phyloP scores from a whole-genome alignment of 2,329 filamentous ascomycete species.

The Podosphaera leucotricha region DNA sequence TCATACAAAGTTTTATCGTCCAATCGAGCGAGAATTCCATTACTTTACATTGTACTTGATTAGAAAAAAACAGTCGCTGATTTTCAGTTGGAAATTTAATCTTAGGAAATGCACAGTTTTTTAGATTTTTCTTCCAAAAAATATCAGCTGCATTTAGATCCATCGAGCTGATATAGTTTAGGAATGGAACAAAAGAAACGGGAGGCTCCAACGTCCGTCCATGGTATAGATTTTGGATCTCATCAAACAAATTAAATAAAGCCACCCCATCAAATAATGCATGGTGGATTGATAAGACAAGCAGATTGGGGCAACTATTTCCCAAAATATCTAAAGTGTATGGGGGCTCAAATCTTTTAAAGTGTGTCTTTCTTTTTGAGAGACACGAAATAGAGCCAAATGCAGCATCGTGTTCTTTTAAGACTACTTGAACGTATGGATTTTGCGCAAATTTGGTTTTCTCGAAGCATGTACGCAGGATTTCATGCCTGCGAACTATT shows the following conservation, averaged over 20 bases:
- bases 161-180: conserved; percentile 30
- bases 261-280: conserved; percentile 71
- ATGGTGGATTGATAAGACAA: conserved; percentile 35
- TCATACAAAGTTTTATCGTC: conserved; percentile 26
- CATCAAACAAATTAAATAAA: conserved; percentile 42
- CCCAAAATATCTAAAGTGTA: conserved; percentile 9
- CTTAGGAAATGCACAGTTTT: conserved; percentile 21
- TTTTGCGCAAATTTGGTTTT: conserved; percentile 33
- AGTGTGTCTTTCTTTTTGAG: neutral
- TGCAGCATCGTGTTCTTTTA: conserved; percentile 21
- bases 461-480: conserved; percentile 55
- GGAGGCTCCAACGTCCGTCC: conserved; percentile 23
- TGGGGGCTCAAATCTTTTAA: conserved; percentile 8
- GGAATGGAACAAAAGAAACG: conserved; percentile 36
- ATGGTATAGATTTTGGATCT: conserved; percentile 37
- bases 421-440: conserved; percentile 50
- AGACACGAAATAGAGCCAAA: conserved; percentile 4
- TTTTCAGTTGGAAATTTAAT: neutral
- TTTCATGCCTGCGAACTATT: conserved; percentile 44
- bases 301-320: conserved; percentile 1
- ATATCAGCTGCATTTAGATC: conserved; percentile 24
- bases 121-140: conserved; percentile 43
- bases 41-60: conserved; percentile 4
- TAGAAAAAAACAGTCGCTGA: neutral
- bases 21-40: conserved; percentile 6